Evolutionary conservation across 768 basidiomycete genomes (phyloP), one percentile per base, ranked within the genome.

Genomic region (Mycena epipterygia): DNA sequence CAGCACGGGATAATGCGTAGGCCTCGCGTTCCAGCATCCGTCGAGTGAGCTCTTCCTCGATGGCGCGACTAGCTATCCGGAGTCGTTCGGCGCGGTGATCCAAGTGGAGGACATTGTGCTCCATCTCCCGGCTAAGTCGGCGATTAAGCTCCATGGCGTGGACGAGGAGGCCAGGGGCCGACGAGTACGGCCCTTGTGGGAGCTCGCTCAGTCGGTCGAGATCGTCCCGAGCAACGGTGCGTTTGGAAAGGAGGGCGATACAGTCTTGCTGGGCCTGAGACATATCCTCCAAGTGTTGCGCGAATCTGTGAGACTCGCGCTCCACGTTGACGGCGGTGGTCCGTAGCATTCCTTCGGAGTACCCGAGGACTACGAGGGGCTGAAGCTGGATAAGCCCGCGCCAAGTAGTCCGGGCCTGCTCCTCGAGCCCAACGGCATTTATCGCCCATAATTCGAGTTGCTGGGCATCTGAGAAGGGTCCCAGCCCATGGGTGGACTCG

Each of bases 381-480:
- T 61, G 60, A n/a, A n/a, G n/a, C n/a, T n/a, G n/a, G n/a, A n/a
- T n/a, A n/a, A n/a, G n/a, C n/a, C 17, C 14, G n/a, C 1, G 30
- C 19, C 6, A 33, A 2, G 23, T 39, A 2, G 33, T 30, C 55
- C 2, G 1, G 19, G 1, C 25, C 3, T 23, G 49, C 57, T 0
- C 11, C 0, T 4, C 11, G 0, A 2, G 7, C 35, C 2, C 5
- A 0, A n/a, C n/a, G n/a, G n/a, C n/a, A n/a, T n/a, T n/a, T n/a
- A n/a, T n/a, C n/a, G n/a, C n/a, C n/a, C n/a, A n/a, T n/a, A n/a
- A n/a, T n/a, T n/a, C n/a, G n/a, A n/a, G n/a, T n/a, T n/a, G n/a
- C n/a, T n/a, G n/a, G n/a, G n/a, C n/a, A 1, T 13, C 44, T 2
- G 46, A 23, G 11, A n/a, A 44, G 4, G 56, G 55, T 8, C 41